Conservation (phyloP, 495 filamentous ascomycete genomes). For the Friedmanniomyces endolithicus region DNA sequence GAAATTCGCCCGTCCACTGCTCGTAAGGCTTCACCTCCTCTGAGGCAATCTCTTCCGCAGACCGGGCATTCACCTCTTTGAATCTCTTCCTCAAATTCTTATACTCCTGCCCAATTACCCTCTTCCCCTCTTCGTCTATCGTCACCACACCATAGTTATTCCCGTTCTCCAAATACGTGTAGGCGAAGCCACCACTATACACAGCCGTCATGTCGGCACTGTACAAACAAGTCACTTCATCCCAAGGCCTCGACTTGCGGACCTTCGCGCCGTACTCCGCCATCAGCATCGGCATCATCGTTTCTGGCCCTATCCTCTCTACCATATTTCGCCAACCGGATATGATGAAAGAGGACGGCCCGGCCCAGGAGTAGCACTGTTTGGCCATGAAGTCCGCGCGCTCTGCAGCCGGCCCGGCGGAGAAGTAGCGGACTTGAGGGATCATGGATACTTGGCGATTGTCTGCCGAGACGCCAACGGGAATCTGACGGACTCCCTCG, state of each 20-base stretch:
- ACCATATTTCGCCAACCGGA: slow-evolving; percentile 8
- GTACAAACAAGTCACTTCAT: slow-evolving; percentile 4
- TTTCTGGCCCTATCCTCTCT: not conserved
- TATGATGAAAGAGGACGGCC: not conserved
- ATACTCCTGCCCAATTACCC: not conserved
- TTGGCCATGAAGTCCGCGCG: slow-evolving; percentile 4
- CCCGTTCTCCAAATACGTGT: not conserved
- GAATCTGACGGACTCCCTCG: not conserved
- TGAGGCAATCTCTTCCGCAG: not conserved
- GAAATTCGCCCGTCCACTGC: slow-evolving; percentile 5
- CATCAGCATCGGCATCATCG: not conserved
- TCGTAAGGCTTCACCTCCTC: slow-evolving; percentile 5
- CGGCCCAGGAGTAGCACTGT: slow-evolving; percentile 3
- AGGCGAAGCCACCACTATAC: slow-evolving; percentile 5
- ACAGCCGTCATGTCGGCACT: slow-evolving; percentile 8
- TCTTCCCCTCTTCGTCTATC: not conserved
- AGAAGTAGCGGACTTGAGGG: not conserved
- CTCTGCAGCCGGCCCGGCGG: not conserved
- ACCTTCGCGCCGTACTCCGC: slow-evolving; percentile 1
- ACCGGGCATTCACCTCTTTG: not conserved
- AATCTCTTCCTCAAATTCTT: not conserved
- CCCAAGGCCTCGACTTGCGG: not conserved
- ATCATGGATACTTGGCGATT: not conserved
- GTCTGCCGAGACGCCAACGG: not conserved
- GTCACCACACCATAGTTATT: not conserved